Base-by-base conservation (phyloP, 2,329 filamentous ascomycete genomes). In the Colletotrichum eremochloae region DNA sequence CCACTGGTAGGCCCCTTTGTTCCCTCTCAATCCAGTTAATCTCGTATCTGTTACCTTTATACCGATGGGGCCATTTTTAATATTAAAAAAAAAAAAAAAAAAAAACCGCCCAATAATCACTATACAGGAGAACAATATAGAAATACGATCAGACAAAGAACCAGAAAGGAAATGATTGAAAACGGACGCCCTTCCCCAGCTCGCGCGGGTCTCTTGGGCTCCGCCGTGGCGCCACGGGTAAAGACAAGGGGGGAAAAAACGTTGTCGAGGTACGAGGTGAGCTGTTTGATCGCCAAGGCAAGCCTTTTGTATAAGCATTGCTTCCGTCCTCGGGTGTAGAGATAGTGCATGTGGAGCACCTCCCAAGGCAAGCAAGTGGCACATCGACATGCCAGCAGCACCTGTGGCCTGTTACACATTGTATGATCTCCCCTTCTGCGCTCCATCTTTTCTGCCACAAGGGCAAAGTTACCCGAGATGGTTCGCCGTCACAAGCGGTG, bases 271-370 rank as follows among this genome's bases (percentile, higher is more conserved):
- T 6, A 31, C 31, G 18, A 33, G 7, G 58, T 46, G 29, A 62
- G 8, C 8, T n/a, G 69, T 64, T 64, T 72, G 66, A 72, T 72
- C 65, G 69, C 63, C 60, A 48, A 36, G 60, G 55, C 60, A 72
- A 72, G 69, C 69, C 53, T 72, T 58, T 24, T 48, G 46, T 44
- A 69, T 53, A 64, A 72, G 66, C 69, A 68, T 68, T 72, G 60
- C 31, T 24, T 36, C 42, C 31, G 5, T 56, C 53, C 18, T 36
- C 24, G 11, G 29, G 29, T 33, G 52, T 56, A 38, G 33, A 33
- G 33, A 38, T 20, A 20, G 33, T 8, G 38, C 9, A 38, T 38
- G 33, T 53, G 61, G 60, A 50, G 31, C 60, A 50, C 44, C 15
- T 20, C 42, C 12, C 2, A 38, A 20, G 20, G 53, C 6, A 38